phyloP scores from a whole-genome alignment of 2,329 filamentous ascomycete genomes.

The Verticillium zaregamsianum region DNA sequence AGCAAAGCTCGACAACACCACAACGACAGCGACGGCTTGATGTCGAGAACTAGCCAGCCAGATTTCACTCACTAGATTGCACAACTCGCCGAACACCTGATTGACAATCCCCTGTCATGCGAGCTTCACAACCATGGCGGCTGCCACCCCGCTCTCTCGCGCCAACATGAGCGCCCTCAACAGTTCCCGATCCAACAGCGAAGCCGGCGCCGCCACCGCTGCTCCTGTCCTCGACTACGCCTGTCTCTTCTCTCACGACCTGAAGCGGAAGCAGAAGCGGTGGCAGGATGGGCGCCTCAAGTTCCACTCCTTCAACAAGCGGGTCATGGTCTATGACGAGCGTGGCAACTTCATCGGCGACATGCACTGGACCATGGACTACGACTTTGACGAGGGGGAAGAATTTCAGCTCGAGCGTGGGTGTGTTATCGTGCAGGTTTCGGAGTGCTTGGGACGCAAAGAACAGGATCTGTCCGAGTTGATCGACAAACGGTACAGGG shows the following conservation, averaged over 20 bases:
- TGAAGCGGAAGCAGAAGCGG: slow-evolving; percentile 81
- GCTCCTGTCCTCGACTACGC: slow-evolving; percentile 76
- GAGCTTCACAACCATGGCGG: neutral
- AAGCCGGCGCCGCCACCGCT: slow-evolving; percentile 48
- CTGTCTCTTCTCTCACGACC: slow-evolving; percentile 83
- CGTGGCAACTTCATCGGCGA: slow-evolving; percentile 78
- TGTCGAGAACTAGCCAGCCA: too few relatives aligned
- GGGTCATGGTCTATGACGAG: slow-evolving; percentile 86
- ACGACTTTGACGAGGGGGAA: slow-evolving; percentile 72
- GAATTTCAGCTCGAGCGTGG: slow-evolving; percentile 75
- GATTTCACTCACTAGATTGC: too few relatives aligned
- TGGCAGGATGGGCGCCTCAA: slow-evolving; percentile 91
- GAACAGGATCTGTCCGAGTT: slow-evolving; percentile 77
- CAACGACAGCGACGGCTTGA: too few relatives aligned
- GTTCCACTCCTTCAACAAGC: slow-evolving; percentile 87
- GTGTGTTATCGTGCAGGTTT: slow-evolving; percentile 74
- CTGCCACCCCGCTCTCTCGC: neutral
- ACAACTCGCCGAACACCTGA: neutral
- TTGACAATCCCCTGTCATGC: neutral
- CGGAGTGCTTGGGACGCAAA: slow-evolving; percentile 65
- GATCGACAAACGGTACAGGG: slow-evolving; percentile 63
- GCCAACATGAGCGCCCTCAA: neutral
- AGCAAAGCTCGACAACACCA: too few relatives aligned
- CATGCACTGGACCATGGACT: slow-evolving; percentile 70
- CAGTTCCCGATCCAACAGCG: neutral